Evolutionary conservation across 768 basidiomycete species (phyloP).

Genomic region (Suillus lakei): DNA sequence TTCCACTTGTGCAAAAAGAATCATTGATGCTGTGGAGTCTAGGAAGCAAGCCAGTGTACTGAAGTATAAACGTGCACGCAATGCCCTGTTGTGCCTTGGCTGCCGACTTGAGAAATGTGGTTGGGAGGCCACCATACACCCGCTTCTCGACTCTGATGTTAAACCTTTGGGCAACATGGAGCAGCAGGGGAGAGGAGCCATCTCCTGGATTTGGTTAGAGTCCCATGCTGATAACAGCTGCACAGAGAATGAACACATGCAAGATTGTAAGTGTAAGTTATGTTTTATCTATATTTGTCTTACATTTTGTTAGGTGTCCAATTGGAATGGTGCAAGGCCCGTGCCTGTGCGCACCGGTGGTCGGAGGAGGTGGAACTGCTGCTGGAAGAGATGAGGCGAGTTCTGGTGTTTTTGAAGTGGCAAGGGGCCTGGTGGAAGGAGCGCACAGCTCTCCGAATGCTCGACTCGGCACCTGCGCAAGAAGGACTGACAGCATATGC

Average conservation of each 20-base stretch:
- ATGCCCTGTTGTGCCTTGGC: not conserved
- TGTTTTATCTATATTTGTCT: not conserved
- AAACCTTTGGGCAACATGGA: not conserved
- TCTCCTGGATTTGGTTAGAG: not conserved
- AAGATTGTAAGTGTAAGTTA: not conserved
- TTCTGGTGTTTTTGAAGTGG: not conserved
- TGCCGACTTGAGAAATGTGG: not conserved
- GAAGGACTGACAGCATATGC: not conserved
- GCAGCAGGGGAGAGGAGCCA: not conserved
- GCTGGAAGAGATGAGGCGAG: not conserved
- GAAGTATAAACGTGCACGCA: not conserved
- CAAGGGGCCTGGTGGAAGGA: constrained; percentile 4
- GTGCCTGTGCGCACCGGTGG: not conserved
- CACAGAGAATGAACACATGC: not conserved
- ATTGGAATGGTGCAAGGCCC: constrained; percentile 1
- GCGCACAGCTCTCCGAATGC: not conserved
- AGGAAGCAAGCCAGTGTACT: not conserved
- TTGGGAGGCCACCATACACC: not conserved
- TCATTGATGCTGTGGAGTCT: not conserved
- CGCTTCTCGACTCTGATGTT: not conserved
- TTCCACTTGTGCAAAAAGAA: not conserved
- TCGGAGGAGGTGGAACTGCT: not conserved
- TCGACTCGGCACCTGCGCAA: not conserved
- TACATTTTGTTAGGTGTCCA: not conserved
- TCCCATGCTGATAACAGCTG: no score